Base-by-base conservation (phyloP, 2,329 filamentous ascomycete species). In the Botryotinia globosa region DNA sequence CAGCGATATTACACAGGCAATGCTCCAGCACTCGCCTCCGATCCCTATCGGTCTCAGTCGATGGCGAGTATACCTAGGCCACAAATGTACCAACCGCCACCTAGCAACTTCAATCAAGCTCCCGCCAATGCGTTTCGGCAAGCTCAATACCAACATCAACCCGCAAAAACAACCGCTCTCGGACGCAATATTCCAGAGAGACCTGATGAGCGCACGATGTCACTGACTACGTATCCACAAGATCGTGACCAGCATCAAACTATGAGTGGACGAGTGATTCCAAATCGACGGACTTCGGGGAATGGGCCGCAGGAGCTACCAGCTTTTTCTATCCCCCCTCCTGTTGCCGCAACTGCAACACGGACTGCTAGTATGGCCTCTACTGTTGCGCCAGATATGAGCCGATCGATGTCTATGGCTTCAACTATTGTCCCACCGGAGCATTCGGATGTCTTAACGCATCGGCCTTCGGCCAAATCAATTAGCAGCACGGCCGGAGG, bases 191-290 rank as follows among this genome's bases (percentile, higher is more conserved):
- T 99, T 14, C 96, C 96, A 1, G 94, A 98, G 80, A 90, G 95
- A 71, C 92, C 94, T 74, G 93, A 97, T 78, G 95, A 98, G 82
- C 89, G 96, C 73, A 91, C 96, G 75, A 98, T 98, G 96, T 97
- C 95, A 63, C 91, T 99, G 91, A 96, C 92, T 8, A 93, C 92
- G 16, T 92, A 94, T 77, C 87, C 91, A 4, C 87, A 91, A 71
- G 93, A 97, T 77, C 87, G 88, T 74, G 92, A 92, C 78, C 85
- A 94, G 62, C 92, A 96, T 81, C 95, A 98, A 82, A 98, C 94
- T 9, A 97, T 95, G 89, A 97, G 93, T 80, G 96, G 96, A 65
- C 89, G 96, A 77, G 87, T 97, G 32, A 97, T 99, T 76, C 96
- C 96, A 4, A 92, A 91, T 78, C 88, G 92, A 82, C 86, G 85